Evolutionary conservation across 148 eudicot genomes (phyloP).

Genomic region (Chenopodium quinoa): DNA sequence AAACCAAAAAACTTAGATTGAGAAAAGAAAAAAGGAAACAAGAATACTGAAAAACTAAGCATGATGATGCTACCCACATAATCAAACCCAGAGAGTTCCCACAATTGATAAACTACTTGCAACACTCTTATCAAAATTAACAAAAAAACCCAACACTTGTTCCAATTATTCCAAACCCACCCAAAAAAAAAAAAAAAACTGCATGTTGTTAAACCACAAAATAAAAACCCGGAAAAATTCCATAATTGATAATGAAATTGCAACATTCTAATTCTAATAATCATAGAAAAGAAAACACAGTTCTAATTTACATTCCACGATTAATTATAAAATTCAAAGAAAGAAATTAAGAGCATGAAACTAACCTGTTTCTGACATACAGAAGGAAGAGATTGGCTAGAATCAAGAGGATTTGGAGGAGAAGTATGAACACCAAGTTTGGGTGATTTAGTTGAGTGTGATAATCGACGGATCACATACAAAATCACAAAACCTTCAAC

Average conservation of each 20-base stretch:
- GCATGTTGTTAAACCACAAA: background rate
- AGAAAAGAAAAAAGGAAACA: background rate
- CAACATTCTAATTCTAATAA: background rate
- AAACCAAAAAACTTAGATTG: background rate
- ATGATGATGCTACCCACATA: background rate
- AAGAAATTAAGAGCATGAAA: background rate
- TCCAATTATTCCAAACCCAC: no score
- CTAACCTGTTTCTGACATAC: conserved; percentile 28
- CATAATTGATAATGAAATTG: background rate
- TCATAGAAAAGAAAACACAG: background rate
- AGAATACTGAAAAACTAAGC: background rate
- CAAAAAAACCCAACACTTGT: no score
- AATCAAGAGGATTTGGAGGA: conserved; percentile 23
- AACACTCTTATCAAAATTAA: background rate
- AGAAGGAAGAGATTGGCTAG: conserved; percentile 19
- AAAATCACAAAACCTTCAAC: conserved; percentile 23
- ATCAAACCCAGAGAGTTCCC: background rate
- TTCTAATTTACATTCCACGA: background rate
- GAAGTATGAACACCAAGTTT: background rate
- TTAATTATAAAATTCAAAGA: no score
- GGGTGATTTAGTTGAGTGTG: conserved; percentile 5
- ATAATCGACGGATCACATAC: conserved; percentile 18
- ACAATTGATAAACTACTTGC: background rate
- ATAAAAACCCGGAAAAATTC: background rate
- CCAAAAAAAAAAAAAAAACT: no score